phyloP scores from a whole-genome alignment of 176 grass and related monocot species.

The Juncus effusus region DNA sequence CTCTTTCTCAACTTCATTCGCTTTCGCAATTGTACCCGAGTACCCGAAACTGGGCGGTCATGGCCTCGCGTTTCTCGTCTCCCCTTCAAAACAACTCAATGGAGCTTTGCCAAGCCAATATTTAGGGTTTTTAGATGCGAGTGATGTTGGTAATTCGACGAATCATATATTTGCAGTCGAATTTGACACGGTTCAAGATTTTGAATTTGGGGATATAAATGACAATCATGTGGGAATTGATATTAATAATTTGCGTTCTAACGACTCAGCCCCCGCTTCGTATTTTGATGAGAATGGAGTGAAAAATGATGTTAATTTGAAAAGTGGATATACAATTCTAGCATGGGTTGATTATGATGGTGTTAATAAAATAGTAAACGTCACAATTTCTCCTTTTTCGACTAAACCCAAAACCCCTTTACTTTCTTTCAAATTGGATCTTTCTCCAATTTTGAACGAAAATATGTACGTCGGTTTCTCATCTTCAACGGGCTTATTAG shows the following conservation, averaged over 20 bases:
- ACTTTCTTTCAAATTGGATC: slow-evolving; percentile 53
- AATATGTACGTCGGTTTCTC: slow-evolving; percentile 86
- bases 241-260: slow-evolving; percentile 59
- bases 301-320: slow-evolving; percentile 47
- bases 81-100: slow-evolving; percentile 38
- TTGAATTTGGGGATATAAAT: slow-evolving; percentile 86
- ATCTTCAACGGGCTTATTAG: slow-evolving; percentile 75
- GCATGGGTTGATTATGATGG: slow-evolving; percentile 88
- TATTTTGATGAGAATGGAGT: slow-evolving; percentile 17
- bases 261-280: slow-evolving; percentile 39
- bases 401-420: slow-evolving; percentile 48
- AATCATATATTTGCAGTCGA: slow-evolving; percentile 88
- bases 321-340: slow-evolving; percentile 45
- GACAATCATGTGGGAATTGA: slow-evolving; percentile 84
- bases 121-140: slow-evolving; percentile 55
- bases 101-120: slow-evolving; percentile 86
- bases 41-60: slow-evolving; percentile 76
- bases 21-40: slow-evolving; percentile 64
- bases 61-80: slow-evolving; percentile 56
- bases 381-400: slow-evolving; percentile 31
- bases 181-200: slow-evolving; percentile 95
- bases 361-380: slow-evolving; percentile 29
- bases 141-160: slow-evolving; percentile 52
- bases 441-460: slow-evolving; percentile 38
- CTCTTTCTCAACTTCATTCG: slow-evolving; percentile 83